Evolutionary conservation across 2,329 filamentous ascomycete species (phyloP).

Genomic region (Fusarium secorum): DNA sequence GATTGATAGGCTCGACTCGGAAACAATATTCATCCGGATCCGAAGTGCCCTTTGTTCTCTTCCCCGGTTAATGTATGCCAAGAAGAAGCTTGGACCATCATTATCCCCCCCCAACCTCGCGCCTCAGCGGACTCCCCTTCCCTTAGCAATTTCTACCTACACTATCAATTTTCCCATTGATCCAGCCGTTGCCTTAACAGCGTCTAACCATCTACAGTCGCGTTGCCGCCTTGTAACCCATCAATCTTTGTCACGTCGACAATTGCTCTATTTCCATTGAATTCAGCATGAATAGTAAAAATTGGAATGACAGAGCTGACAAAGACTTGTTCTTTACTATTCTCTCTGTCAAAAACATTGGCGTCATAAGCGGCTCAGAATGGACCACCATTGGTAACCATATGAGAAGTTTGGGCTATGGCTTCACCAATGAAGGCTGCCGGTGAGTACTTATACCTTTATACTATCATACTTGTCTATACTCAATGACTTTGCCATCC

Average conservation of each 20-base stretch:
- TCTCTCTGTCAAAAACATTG: conserved; percentile 68
- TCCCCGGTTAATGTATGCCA: conserved; percentile 4
- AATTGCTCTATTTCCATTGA: background rate
- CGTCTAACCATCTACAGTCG: conserved; percentile 36
- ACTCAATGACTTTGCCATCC: background rate
- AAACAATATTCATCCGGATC: conserved; percentile 17
- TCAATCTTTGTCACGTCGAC: conserved; percentile 27
- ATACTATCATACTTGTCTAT: conserved; percentile 2
- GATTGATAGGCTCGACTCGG: background rate
- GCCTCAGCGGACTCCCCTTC: conserved; percentile 7
- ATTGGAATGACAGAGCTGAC: conserved; percentile 68
- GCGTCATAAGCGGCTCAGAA: conserved; percentile 68
- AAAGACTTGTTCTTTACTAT: conserved; percentile 71
- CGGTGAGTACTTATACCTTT: conserved; percentile 56
- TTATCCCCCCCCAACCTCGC: conserved; percentile 30
- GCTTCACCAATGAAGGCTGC: conserved; percentile 71
- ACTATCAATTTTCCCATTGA: conserved; percentile 54
- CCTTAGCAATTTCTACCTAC: conserved; percentile 51
- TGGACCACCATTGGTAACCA: conserved; percentile 69
- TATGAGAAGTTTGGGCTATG: conserved; percentile 66
- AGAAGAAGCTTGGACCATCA: conserved; percentile 42
- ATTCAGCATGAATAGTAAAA: conserved; percentile 61
- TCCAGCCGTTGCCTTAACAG: conserved; percentile 50
- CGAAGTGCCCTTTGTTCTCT: conserved; percentile 1
- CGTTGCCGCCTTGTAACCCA: conserved; percentile 21